phyloP scores from a whole-genome alignment of 2,329 filamentous ascomycete species.

The Penicillium sp. region DNA sequence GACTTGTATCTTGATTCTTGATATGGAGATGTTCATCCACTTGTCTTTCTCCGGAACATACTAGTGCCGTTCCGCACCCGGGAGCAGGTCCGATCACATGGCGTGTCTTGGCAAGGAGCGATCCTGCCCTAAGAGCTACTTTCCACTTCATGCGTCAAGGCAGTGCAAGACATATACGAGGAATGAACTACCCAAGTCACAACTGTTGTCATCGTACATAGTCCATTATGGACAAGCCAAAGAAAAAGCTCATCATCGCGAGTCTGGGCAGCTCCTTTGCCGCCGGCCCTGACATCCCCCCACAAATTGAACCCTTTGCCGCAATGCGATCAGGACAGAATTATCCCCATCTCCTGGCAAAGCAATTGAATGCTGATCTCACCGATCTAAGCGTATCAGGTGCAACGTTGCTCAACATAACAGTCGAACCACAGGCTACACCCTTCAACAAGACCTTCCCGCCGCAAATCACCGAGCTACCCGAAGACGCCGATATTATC shows the following conservation, averaged over 20 bases:
- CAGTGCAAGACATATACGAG: background rate
- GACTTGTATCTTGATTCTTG: too few species aligned
- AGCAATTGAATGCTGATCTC: constrained; percentile 12
- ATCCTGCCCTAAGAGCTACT: too few species aligned
- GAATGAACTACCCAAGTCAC: background rate
- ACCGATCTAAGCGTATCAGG: constrained; percentile 17
- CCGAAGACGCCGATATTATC: constrained; percentile 14
- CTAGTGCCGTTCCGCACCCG: too few species aligned
- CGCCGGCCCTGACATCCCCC: constrained; percentile 16
- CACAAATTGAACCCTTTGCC: constrained; percentile 12
- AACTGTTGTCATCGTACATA: background rate
- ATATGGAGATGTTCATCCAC: too few species aligned
- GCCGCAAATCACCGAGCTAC: constrained; percentile 12
- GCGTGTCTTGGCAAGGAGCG: too few species aligned
- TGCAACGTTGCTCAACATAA: constrained; percentile 19
- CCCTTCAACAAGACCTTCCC: constrained; percentile 5
- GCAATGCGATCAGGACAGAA: constrained; percentile 18
- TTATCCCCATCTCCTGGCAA: constrained; percentile 15
- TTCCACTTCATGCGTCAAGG: background rate
- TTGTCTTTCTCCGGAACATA: too few species aligned
- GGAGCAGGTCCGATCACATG: too few species aligned
- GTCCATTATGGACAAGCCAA: background rate
- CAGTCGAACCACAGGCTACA: constrained; percentile 8
- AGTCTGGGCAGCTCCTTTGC: constrained; percentile 19
- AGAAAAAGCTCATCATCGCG: constrained; percentile 11